These are phyloP conservation scores for Mycotypha africana DNA, from an alignment of 371 early-diverging fungal species.

Conservation along the genomic window DNA sequence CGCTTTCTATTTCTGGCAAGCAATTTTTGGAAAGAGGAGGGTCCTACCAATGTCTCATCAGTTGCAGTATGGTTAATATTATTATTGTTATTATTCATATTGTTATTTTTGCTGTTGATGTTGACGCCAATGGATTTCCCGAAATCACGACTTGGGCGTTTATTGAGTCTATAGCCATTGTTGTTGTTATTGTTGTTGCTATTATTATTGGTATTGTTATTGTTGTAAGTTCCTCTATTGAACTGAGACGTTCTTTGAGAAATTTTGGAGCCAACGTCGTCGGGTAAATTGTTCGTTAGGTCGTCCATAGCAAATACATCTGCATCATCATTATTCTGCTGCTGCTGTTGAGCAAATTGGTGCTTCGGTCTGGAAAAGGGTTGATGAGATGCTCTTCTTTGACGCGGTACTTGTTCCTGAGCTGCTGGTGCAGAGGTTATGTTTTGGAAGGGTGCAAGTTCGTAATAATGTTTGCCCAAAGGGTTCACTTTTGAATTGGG, in stretches of 20 bases:
- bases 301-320: slow-evolving; percentile 19
- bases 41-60: not conserved
- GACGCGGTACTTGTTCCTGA: not conserved
- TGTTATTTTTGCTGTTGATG: not conserved
- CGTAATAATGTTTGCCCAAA: slow-evolving; percentile 4
- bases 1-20: slow-evolving; percentile 4
- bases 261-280: no score
- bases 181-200: not conserved
- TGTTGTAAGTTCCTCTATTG: no score
- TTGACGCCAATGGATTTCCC: no score
- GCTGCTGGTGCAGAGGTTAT: not conserved
- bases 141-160: not conserved
- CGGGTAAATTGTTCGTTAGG: slow-evolving; percentile 1
- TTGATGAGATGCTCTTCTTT: slow-evolving; percentile 8
- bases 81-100: slow-evolving; percentile 3
- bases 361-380: no score
- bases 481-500: slow-evolving; percentile 3
- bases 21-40: slow-evolving; percentile 7
- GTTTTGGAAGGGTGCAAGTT: slow-evolving; percentile 1
- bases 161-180: no score
- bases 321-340: not conserved
- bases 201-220: no score
- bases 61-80: no score
- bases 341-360: no score
- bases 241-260: no score